These are phyloP conservation scores for Gossypium gossypioides DNA, from an alignment of 441 rosid genomes.

Conservation along the genomic window DNA sequence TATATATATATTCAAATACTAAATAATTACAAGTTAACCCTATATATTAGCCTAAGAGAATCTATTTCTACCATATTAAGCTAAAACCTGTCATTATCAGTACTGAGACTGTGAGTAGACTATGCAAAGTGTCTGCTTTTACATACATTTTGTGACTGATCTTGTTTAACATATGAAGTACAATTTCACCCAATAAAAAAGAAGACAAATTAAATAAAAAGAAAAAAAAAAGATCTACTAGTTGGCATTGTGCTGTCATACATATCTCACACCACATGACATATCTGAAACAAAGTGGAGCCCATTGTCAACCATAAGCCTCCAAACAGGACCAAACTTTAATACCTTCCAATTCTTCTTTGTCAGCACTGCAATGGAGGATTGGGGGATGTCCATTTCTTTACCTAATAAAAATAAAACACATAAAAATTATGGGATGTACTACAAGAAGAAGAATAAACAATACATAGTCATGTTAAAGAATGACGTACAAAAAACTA, in stretches of 20 bases:
- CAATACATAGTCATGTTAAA: neutral
- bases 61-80: neutral
- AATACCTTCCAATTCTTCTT: neutral
- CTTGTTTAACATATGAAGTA: neutral
- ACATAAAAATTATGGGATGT: neutral
- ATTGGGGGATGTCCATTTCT: neutral
- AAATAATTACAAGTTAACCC: neutral
- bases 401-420: neutral
- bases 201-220: no score
- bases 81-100: neutral
- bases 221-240: neutral
- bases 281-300: constrained; percentile 8
- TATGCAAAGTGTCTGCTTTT: neutral
- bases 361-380: neutral
- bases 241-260: neutral
- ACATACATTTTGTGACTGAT: neutral
- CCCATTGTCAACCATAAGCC: neutral
- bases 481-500: neutral
- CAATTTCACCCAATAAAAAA: neutral
- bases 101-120: neutral
- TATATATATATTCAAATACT: no score
- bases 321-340: neutral
- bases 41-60: neutral
- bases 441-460: neutral
- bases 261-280: neutral